These are phyloP conservation scores for Spathaspora girioi DNA, from an alignment of 805 yeast genomes.

Conservation along the genomic window DNA sequence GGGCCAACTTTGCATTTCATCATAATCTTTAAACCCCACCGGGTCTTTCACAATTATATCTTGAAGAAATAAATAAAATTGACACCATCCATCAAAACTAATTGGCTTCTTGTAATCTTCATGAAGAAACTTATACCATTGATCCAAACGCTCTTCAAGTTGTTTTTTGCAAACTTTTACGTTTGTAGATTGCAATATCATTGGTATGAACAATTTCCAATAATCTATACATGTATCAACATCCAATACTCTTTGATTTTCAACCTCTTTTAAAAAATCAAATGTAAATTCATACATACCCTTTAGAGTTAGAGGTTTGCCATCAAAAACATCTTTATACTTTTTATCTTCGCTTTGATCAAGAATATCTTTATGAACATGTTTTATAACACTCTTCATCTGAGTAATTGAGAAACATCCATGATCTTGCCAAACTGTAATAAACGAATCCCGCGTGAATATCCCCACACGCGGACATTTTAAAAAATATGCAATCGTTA, in stretches of 20 bases:
- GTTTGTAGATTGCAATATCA: constrained; percentile 7
- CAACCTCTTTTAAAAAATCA: constrained; percentile 57
- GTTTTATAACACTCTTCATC: constrained; percentile 40
- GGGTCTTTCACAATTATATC: constrained; percentile 50
- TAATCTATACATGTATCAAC: constrained; percentile 65
- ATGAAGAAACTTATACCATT: constrained; percentile 59
- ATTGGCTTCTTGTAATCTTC: constrained; percentile 42
- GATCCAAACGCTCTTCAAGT: constrained; percentile 27
- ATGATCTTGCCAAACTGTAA: constrained; percentile 53
- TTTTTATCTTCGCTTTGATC: neutral
- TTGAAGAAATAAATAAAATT: constrained; percentile 66
- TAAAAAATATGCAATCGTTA: constrained; percentile 68
- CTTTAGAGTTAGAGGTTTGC: constrained; percentile 38
- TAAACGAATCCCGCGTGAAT: constrained; percentile 48
- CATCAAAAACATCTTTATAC: constrained; percentile 9
- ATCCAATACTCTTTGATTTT: constrained; percentile 49
- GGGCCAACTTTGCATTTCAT: constrained; percentile 91
- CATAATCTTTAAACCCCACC: constrained; percentile 49
- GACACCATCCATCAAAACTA: constrained; percentile 78
- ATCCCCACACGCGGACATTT: constrained; percentile 65
- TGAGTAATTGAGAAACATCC: constrained; percentile 27
- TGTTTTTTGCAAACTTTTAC: neutral
- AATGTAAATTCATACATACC: constrained; percentile 70
- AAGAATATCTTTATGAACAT: constrained; percentile 11
- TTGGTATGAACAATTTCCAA: constrained; percentile 65